A percentile compares a stretch with the other conserved stretches of the same genome.
phyloP scores from a whole-genome alignment of 352 stramenopile genomes.

The Globisporangium nagaii region DNA sequence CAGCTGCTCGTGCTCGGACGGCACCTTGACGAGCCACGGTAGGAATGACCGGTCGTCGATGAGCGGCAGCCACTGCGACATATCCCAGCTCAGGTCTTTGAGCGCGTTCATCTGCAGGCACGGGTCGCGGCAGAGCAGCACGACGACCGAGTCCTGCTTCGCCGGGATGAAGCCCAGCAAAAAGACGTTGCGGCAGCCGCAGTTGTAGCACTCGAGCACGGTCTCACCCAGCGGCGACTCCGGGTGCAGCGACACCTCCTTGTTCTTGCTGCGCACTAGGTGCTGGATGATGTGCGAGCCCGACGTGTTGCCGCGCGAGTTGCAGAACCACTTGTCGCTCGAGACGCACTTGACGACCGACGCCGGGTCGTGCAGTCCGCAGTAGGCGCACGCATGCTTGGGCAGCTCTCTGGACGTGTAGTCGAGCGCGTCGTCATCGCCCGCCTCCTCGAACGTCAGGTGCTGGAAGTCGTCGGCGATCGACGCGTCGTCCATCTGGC shows the following conservation, averaged over 20 bases:
- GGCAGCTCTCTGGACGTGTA: slow-evolving; percentile 78
- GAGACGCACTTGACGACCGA: slow-evolving; percentile 96
- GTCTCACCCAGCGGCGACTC: slow-evolving; percentile 96
- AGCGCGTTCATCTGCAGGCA: slow-evolving; percentile 96
- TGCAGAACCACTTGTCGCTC: slow-evolving; percentile 98
- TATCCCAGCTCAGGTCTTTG: slow-evolving; percentile 99
- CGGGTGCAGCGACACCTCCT: slow-evolving; percentile 89
- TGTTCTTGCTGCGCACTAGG: slow-evolving; percentile 92
- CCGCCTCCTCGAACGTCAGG: slow-evolving; percentile 66
- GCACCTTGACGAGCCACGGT: slow-evolving; percentile 96
- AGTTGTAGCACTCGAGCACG: slow-evolving; percentile 99
- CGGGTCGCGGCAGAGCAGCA: slow-evolving; percentile 95
- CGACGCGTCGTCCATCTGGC: slow-evolving; percentile 30
- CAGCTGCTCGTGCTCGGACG: slow-evolving; percentile 88
- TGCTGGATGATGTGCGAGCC: slow-evolving; percentile 98
- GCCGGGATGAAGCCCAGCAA: slow-evolving; percentile 98
- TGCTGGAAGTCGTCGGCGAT: slow-evolving; percentile 48
- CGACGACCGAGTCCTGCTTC: slow-evolving; percentile 94
- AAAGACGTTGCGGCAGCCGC: slow-evolving; percentile 97
- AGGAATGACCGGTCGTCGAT: slow-evolving; percentile 97
- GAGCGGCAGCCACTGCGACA: slow-evolving; percentile 97
- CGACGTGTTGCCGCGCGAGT: slow-evolving; percentile 91
- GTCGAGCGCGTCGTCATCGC: slow-evolving; percentile 65
- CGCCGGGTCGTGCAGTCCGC: slow-evolving; percentile 94
- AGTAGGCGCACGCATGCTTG: slow-evolving; percentile 95